These are phyloP conservation scores for Mycena kentingensis DNA, from an alignment of 768 basidiomycete species.

Conservation along the genomic window DNA sequence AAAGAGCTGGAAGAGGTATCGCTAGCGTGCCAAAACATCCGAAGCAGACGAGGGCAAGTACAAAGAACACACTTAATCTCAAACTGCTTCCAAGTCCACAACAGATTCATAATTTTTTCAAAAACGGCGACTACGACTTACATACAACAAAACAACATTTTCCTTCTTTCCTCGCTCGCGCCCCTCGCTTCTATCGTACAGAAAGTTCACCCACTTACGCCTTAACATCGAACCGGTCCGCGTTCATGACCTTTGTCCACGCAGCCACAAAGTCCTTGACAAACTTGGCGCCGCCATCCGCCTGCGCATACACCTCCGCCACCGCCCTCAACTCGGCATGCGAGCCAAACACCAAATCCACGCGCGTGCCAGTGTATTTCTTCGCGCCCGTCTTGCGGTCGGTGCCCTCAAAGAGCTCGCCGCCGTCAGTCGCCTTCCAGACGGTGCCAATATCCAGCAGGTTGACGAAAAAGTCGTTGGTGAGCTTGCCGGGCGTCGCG, in stretches of 20 bases:
- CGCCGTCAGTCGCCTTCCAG: neutral
- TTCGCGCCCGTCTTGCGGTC: neutral
- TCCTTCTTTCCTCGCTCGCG: too few species aligned
- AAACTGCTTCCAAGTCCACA: too few species aligned
- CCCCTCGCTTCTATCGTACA: too few species aligned
- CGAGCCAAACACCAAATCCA: neutral
- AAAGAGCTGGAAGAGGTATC: too few species aligned
- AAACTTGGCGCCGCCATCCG: neutral
- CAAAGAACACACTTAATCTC: too few species aligned
- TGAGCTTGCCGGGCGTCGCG: neutral
- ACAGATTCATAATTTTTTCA: too few species aligned
- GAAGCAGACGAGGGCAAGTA: too few species aligned
- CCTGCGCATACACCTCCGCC: neutral
- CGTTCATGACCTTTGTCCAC: neutral
- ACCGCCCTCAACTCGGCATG: neutral
- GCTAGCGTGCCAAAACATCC: too few species aligned
- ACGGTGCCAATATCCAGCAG: neutral
- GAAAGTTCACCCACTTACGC: neutral
- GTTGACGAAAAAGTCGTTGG: conserved; percentile 5
- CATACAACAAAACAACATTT: neutral
- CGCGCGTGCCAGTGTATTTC: neutral
- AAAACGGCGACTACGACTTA: too few species aligned
- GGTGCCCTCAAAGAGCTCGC: neutral
- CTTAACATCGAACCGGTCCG: conserved; percentile 2
- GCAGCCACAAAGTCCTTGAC: conserved; percentile 1